Percentiles rank a stretch among this genome's conserved stretches.
Evolutionary conservation across 2,329 filamentous ascomycete genomes (phyloP).

Genomic region (Cercospora sp.): DNA sequence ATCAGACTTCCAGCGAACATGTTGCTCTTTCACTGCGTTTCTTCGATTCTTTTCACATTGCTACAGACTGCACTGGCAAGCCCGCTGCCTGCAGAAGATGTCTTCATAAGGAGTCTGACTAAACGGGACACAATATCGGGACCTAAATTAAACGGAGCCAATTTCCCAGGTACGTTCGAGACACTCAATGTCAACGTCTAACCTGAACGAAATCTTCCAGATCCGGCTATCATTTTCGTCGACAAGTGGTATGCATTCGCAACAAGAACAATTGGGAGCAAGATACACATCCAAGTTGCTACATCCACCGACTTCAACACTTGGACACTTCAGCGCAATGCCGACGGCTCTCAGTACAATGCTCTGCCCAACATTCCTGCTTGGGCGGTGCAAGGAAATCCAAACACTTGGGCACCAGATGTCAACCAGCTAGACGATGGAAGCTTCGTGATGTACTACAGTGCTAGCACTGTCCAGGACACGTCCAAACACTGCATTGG

Average conservation of each 20-base stretch:
- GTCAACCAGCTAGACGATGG: slow-evolving; percentile 50
- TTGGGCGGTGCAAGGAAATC: slow-evolving; percentile 55
- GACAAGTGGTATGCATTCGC: slow-evolving; percentile 44
- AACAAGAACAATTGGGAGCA: slow-evolving; percentile 40
- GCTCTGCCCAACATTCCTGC: slow-evolving; percentile 54
- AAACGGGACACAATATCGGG: slow-evolving; percentile 24
- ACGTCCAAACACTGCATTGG: slow-evolving; percentile 39
- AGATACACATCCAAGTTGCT: slow-evolving; percentile 43
- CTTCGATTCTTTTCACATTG: not conserved
- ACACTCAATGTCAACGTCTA: slow-evolving; percentile 27
- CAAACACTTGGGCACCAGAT: slow-evolving; percentile 63
- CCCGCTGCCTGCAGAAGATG: not conserved
- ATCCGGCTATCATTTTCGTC: slow-evolving; percentile 40
- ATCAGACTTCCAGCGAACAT: not conserved
- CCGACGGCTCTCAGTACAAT: slow-evolving; percentile 46
- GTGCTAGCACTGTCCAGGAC: slow-evolving; percentile 31
- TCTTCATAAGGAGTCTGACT: not conserved
- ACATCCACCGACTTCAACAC: slow-evolving; percentile 40
- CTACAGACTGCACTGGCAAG: not conserved
- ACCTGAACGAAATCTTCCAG: slow-evolving; percentile 15
- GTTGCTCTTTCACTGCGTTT: not conserved
- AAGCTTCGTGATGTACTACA: slow-evolving; percentile 41
- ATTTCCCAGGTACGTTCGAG: slow-evolving; percentile 49
- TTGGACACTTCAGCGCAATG: slow-evolving; percentile 43
- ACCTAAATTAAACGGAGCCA: slow-evolving; percentile 35